Percentiles rank a stretch among this genome's conserved stretches.
These are phyloP conservation scores for Eucalyptus urophylla DNA, from an alignment of 345 rosid genomes.

Conservation along the genomic window DNA sequence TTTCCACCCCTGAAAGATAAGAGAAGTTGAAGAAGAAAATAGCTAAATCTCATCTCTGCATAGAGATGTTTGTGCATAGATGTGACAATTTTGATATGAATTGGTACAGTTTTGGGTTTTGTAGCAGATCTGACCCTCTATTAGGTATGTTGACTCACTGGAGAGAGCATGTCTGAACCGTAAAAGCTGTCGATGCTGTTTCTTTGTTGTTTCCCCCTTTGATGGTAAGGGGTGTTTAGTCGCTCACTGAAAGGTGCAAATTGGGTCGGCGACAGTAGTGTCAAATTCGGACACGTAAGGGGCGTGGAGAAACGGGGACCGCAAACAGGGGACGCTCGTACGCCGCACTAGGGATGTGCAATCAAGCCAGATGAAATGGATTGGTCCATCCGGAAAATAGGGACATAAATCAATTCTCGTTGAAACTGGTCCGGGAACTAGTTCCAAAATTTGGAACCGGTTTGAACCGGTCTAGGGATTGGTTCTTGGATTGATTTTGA, in stretches of 20 bases:
- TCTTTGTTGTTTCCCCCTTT: neutral
- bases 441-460: no score
- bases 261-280: no score
- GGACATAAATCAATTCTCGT: no score
- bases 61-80: neutral
- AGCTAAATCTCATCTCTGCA: neutral
- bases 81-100: neutral
- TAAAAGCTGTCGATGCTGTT: neutral
- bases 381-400: no score
- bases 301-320: accelerated
- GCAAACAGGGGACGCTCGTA: neutral
- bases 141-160: neutral
- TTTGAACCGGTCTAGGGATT: no score
- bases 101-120: neutral
- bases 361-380: no score
- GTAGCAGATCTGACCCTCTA: neutral
- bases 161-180: neutral
- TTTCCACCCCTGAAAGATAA: no score
- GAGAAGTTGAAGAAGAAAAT: neutral
- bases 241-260: neutral
- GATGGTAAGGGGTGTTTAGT: neutral
- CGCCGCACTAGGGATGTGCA: accelerated
- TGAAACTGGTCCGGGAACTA: no score
- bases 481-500: no score
- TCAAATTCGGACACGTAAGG: no score